Base-by-base conservation (phyloP, 2,329 filamentous ascomycete species). In the Trichoderma afroharzianum region DNA sequence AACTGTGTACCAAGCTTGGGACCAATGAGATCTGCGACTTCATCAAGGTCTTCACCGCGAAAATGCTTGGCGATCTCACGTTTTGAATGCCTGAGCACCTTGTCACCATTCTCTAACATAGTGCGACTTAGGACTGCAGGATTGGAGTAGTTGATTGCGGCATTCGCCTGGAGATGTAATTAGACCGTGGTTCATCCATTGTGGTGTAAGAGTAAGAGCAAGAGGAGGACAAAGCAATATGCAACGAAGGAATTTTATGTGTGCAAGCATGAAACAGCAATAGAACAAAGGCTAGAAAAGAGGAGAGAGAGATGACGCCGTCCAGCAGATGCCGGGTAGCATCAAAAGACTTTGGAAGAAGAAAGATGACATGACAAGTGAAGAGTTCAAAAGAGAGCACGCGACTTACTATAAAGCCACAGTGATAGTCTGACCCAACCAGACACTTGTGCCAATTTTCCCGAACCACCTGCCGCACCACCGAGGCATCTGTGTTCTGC, bases 391-490 rank as follows among this genome's bases (percentile, higher is more conserved):
- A 47, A 47, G 43, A 21, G 9, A 33, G 24, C 58, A 53, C 55
- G 24, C n/a, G 68, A 83, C 86, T 81, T 77, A 88, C 86, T 68
- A 88, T 71, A 73, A 88, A 88, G 2, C 83, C 82, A 55, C 83
- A 80, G 72, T 88, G 86, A 71, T 86, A 88, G 12, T 86, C 83
- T 4, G 84, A 86, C 11, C 86, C 86, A 4, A 84, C 69, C 3
- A 88, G 73, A 21, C 83, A 83, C 74, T 84, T 87, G 55, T 86
- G 79, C 84, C 85, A 87, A 69, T 84, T 81, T 72, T 87, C 86
- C 28, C 87, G 81, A 12, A 88, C 74, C 1, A 82, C 82, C 58
- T 84, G 83, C 14, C 86, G 82, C 24, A 88, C 84, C n/a, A 83
- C 81, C 36, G 83, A 79, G 0, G 85, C 80, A 7, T 83, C 74